Base-by-base conservation (phyloP, 352 stramenopile genomes). In the Globisporangium acanthophoron region DNA sequence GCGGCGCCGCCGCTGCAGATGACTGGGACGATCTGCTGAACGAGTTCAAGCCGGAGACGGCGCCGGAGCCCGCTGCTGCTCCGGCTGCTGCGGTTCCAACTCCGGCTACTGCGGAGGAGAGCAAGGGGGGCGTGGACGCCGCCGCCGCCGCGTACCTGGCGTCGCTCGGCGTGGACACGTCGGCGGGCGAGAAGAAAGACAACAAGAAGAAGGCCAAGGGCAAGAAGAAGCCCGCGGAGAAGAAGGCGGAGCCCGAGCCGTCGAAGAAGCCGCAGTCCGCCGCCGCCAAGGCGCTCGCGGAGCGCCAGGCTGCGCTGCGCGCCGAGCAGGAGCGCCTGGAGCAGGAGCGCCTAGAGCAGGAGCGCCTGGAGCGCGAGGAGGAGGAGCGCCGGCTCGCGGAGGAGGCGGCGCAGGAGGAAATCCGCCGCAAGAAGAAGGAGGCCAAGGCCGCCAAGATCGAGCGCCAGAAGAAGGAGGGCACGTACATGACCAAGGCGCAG, bases 401-500 rank as follows among this genome's bases (percentile, higher is more conserved):
- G 58, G 61, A 80, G 27, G 69, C 65, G 54, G 62, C 45, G 0
- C 62, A 85, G 57, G 81, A 94, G 58, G 84, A 89, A 69, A 57
- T 77, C 31, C 72, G 74, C 37, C 80, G 67, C 61, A 92, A 91
- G 68, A 93, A 94, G 68, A 87, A 92, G 55, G 82, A 93, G 57
- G 82, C 82, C 39, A 90, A 88, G 51, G 75, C 77, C 7, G 82
- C 85, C 59, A 96, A 96, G 71, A 78, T 96, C 45, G 94, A 98
- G 55, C 86, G 84, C 24, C 91, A 98, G 74, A 98, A 98, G 74
- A 90, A 89, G 54, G 93, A 98, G 52, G 96, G 97, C 52, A 99
- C 94, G 52, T 99, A 99, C 82, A 98, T 98, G 94, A 99, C 97
- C n/a, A 99, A 99, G 77, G 92, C 91, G 41, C 94, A 99, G 74